Evolutionary conservation across 225 moss, liverwort and hornwort species (phyloP).

Genomic region (Ulota crispa): DNA sequence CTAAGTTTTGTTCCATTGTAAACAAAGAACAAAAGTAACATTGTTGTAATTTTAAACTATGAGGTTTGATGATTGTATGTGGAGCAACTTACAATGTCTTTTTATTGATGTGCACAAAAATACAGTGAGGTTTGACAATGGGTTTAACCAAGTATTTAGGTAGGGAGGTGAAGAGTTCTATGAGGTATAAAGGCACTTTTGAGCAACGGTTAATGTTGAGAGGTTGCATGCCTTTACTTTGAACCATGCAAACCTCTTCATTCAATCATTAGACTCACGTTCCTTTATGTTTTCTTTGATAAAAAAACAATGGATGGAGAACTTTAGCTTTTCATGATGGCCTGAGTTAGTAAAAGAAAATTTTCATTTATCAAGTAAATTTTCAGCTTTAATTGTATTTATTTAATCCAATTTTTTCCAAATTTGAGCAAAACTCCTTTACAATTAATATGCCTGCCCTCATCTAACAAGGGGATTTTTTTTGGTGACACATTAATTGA

Average conservation of each 20-base stretch:
- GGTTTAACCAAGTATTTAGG: background rate
- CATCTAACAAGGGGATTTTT: too few relatives aligned
- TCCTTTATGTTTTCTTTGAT: background rate
- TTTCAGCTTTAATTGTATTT: too few relatives aligned
- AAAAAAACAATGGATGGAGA: too few relatives aligned
- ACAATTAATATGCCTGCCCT: too few relatives aligned
- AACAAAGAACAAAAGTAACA: rapidly evolving
- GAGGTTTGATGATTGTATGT: background rate
- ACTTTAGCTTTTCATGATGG: too few relatives aligned
- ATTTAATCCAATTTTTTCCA: too few relatives aligned
- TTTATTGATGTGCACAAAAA: rapidly evolving
- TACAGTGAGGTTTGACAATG: rapidly evolving
- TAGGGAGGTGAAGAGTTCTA: conserved; percentile 15
- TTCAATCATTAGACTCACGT: rapidly evolving
- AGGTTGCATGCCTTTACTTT: background rate
- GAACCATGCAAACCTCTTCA: background rate
- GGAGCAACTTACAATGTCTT: background rate
- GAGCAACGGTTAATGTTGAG: background rate
- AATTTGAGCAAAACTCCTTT: too few relatives aligned
- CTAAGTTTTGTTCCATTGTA: rapidly evolving
- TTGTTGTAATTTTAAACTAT: background rate
- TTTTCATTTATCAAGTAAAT: too few relatives aligned
- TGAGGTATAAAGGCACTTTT: rapidly evolving
- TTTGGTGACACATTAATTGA: too few relatives aligned
- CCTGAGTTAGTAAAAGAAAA: too few relatives aligned